phyloP scores from a whole-genome alignment of 176 grass and related monocot genomes.

The Pharus latifolius region DNA sequence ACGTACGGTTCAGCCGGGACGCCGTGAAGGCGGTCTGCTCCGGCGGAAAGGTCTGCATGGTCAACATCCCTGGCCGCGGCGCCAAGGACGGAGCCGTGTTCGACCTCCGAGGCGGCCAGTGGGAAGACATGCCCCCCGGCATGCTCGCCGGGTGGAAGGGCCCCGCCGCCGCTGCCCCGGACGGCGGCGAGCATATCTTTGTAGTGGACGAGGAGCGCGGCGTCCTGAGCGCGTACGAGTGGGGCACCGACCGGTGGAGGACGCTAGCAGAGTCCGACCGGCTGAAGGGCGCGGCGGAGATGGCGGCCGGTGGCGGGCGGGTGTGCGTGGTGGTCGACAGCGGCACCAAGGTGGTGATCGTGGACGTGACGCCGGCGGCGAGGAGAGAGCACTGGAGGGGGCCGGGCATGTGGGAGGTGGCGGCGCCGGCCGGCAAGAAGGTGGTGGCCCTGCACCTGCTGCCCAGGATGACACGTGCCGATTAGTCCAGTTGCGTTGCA shows the following conservation, averaged over 20 bases:
- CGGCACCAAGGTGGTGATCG: conserved; percentile 37
- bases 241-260: conserved; percentile 41
- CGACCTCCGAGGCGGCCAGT: conserved; percentile 22
- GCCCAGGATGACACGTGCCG: conserved; percentile 45
- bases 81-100: conserved; percentile 62
- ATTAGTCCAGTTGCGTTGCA: conserved; percentile 10
- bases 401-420: conserved; percentile 45
- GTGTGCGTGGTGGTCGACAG: conserved; percentile 37
- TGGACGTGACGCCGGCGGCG: conserved; percentile 12
- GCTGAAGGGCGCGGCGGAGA: conserved; percentile 51
- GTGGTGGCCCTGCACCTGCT: conserved; percentile 64
- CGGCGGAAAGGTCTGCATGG: conserved; percentile 75
- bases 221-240: conserved; percentile 40
- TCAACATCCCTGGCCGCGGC: conserved; percentile 47
- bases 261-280: conserved; percentile 26
- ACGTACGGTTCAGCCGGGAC: conserved; percentile 70
- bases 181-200: conserved; percentile 23
- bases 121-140: conserved; percentile 83
- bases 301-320: conserved; percentile 31
- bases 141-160: conserved; percentile 75
- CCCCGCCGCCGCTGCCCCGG: conserved; percentile 4
- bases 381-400: not conserved
- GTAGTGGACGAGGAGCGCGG: conserved; percentile 54
- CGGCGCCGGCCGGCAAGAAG: conserved; percentile 52
- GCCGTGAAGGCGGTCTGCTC: conserved; percentile 52